Conservation (phyloP, 2,329 filamentous ascomycete species). For the Ophiocordyceps camponoti-floridani region DNA sequence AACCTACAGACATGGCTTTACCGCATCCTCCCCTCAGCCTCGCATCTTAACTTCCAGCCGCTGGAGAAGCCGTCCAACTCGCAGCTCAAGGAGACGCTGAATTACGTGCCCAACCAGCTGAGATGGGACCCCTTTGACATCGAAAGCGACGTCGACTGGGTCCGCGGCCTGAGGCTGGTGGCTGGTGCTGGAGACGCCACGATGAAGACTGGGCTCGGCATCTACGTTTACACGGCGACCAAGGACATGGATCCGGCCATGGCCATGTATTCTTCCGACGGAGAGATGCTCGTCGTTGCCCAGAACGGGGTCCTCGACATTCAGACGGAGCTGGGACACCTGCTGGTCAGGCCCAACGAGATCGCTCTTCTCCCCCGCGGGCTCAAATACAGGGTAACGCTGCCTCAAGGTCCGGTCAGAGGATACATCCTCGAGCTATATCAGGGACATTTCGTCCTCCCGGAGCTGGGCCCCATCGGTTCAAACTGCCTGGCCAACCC, state of each 20-base stretch:
- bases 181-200: constrained; percentile 66
- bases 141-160: constrained; percentile 38
- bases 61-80: constrained; percentile 12
- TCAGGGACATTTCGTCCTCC: constrained; percentile 52
- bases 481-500: constrained; percentile 59
- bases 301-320: constrained; percentile 61
- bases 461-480: constrained; percentile 56
- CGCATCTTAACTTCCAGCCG: constrained; percentile 36
- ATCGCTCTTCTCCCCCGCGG: constrained; percentile 62
- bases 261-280: constrained; percentile 73
- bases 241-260: constrained; percentile 56
- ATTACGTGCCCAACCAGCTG: constrained; percentile 52
- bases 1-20: constrained; percentile 61
- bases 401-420: constrained; percentile 41
- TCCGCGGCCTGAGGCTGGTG: constrained; percentile 45
- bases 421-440: constrained; percentile 65
- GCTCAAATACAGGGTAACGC: constrained; percentile 53
- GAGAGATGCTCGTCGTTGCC: constrained; percentile 59
- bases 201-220: constrained; percentile 61
- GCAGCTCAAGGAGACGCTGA: constrained; percentile 4
- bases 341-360: constrained; percentile 62
- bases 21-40: constrained; percentile 45
- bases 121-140: constrained; percentile 71
- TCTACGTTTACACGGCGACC: constrained; percentile 65
- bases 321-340: constrained; percentile 56